A percentile compares a stretch with the other conserved stretches of the same genome.
These are phyloP conservation scores for Luffa aegyptiaca DNA, from an alignment of 306 rosid genomes.

Conservation along the genomic window DNA sequence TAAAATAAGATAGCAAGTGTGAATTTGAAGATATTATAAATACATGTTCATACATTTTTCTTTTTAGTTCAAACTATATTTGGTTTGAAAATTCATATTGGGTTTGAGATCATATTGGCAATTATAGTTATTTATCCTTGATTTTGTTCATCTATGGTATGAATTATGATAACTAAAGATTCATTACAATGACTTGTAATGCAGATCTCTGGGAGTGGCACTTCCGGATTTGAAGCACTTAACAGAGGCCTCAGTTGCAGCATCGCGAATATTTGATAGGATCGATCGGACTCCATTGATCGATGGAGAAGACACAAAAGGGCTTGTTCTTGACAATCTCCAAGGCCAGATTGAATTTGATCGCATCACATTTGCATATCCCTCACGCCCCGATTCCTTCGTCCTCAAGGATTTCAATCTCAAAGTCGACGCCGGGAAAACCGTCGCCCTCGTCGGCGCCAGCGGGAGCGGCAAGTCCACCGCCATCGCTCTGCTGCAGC, in stretches of 20 bases:
- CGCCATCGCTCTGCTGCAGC: constrained; percentile 66
- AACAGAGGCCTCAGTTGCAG: constrained; percentile 78
- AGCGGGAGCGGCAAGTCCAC: constrained; percentile 97
- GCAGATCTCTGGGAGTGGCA: constrained; percentile 86
- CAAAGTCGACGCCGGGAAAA: constrained; percentile 66
- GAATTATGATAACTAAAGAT: too few relatives aligned
- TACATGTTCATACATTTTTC: too few relatives aligned
- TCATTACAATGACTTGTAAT: neutral
- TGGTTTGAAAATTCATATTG: too few relatives aligned
- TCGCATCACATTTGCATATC: constrained; percentile 61
- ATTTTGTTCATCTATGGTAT: too few relatives aligned
- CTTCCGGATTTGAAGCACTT: constrained; percentile 88
- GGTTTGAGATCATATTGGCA: too few relatives aligned
- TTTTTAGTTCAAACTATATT: too few relatives aligned
- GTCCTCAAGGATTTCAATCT: constrained; percentile 70
- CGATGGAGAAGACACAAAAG: constrained; percentile 58
- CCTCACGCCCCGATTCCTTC: constrained; percentile 58
- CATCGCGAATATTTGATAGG: constrained; percentile 53
- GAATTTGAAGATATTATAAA: too few relatives aligned
- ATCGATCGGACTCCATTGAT: constrained; percentile 58
- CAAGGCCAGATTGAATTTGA: constrained; percentile 58
- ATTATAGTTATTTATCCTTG: too few relatives aligned
- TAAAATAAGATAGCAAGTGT: too few relatives aligned
- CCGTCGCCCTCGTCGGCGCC: constrained; percentile 85
- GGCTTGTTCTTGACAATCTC: constrained; percentile 35